Base-by-base conservation (phyloP, 83 land plant genomes). In the Picea engelmannii region DNA sequence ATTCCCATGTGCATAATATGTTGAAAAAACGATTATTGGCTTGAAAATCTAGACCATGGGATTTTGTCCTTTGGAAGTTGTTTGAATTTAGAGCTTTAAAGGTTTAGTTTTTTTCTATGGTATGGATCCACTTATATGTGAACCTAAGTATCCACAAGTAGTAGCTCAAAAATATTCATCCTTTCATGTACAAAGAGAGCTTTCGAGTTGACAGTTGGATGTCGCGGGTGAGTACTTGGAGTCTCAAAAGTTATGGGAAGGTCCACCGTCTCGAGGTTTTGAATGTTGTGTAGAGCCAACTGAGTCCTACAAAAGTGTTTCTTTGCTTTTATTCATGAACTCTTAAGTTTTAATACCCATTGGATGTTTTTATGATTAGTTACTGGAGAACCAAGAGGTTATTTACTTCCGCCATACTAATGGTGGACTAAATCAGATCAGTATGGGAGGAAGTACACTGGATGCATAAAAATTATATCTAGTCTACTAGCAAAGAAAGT, bases 401-500 rank as follows among this genome's bases (percentile, higher is more conserved):
- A 83, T 78, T 87, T 92, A 13, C 77, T 90, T 18, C 91, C 88
- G 62, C 40, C 87, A 88, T 74, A 83, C 92, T 15, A 92, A 92
- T 85, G 95, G 95, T 65, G 95, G 95, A 40, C 85, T 92, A 25
- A 92, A 92, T 64, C 95, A 92, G 71, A 92, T 92, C 91, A 80
- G 95, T 12, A 89, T 91, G 27, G 95, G 95, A 93, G 95, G 88
- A 84, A 71, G 84, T 11, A 77, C 78, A 61, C 1, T 67, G 24
- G 1, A 55, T 55, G 15, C 15, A 55, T 55, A 4, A 3, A 55
- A 55, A 55, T 13, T 55, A 4, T 3, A 13, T 55, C 16, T 12
- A 0, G 3, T 55, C 59, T 55, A 0, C 3, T 0, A 55, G 59
- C 4, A 55, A 55, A 55, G 16, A 55, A 55, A 55, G 59, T 55